Evolutionary conservation across 2,329 filamentous ascomycete species (phyloP), one percentile per base, ranked within the genome.

Genomic region (Alternaria incomplexa): DNA sequence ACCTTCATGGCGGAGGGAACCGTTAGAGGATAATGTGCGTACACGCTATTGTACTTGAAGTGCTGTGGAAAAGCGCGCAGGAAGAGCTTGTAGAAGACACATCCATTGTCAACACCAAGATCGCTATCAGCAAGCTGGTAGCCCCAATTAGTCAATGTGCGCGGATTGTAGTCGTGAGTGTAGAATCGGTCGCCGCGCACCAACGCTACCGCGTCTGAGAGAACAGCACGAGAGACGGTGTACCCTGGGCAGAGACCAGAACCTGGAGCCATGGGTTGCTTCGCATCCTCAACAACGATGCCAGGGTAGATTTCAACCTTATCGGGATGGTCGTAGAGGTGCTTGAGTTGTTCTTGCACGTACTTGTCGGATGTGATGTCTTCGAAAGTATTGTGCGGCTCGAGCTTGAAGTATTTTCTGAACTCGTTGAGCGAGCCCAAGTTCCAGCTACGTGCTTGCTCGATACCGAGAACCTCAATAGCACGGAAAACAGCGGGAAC

Each of bases 11-110:
- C 92, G 0, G 83, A 82, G 0, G 93, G 92, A 2, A 91, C 89
- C 3, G 87, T 89, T 72, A 90, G 84, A 1, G 92, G 92, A 72
- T 93, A 94, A 75, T 94, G 91, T 0, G 91, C 92, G 67, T 95
- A 96, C 58, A 94, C 88, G 0, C 91, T 93, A 81, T 96, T 90
- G 20, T 85, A 81, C 75, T 87, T 88, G 85, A 94, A 95, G 81
- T 93, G 90, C 67, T 91, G 86, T 1, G 93, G 93, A 83, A 96
- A 93, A 0, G 92, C 91, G 6, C 90, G 87, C 36, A 92, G 83
- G 76, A 94, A 90, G 36, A 96, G 85, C 83, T 96, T 96, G 84
- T 94, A 93, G 80, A 95, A 92, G 12, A 93, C 88, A 69, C 91
- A 93, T 50, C 93, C 93, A 74, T 96, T 90, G 79, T 96, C 91